phyloP scores from a whole-genome alignment of 2,329 filamentous ascomycete genomes.

The Thyridium curvatum region DNA sequence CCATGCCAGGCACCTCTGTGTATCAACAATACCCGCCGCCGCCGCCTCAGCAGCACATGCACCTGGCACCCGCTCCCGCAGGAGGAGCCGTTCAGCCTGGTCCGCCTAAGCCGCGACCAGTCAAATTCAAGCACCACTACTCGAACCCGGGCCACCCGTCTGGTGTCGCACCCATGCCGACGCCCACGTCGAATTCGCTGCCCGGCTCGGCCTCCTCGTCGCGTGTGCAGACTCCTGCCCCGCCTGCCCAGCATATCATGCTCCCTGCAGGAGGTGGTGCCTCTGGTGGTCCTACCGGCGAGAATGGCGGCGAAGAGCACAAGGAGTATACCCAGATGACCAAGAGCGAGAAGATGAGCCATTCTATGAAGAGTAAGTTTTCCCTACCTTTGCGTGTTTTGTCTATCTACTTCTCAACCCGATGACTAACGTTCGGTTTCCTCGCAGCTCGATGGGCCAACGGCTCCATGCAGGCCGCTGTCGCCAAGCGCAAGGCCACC shows the following conservation, averaged over 20 bases:
- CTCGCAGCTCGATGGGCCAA: slow-evolving; percentile 50
- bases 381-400: not conserved
- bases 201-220: not conserved
- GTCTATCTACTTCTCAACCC: too few relatives aligned
- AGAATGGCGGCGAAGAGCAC: slow-evolving; percentile 28
- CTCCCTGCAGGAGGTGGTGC: not conserved
- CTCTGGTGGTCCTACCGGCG: slow-evolving; percentile 4
- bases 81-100: not conserved
- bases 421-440: slow-evolving; percentile 5
- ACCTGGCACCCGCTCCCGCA: slow-evolving; percentile 2
- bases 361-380: slow-evolving; percentile 56
- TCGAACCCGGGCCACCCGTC: slow-evolving; percentile 4
- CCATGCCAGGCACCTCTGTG: slow-evolving; percentile 3
- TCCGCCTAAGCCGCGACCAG: slow-evolving; percentile 15
- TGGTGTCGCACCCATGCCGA: slow-evolving; percentile 3
- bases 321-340: slow-evolving; percentile 58
- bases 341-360: slow-evolving; percentile 61
- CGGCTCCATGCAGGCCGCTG: slow-evolving; percentile 54
- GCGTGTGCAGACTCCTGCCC: not conserved
- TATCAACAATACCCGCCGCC: slow-evolving; percentile 14
- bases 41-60: slow-evolving; percentile 9
- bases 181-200: not conserved
- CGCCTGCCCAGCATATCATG: not conserved
- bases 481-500: slow-evolving; percentile 54
- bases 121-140: slow-evolving; percentile 26